A percentile compares a stretch with the other conserved stretches of the same genome.
These are phyloP conservation scores for Talaromyces funiculosus DNA, from an alignment of 2,329 filamentous ascomycete genomes.

Conservation along the genomic window DNA sequence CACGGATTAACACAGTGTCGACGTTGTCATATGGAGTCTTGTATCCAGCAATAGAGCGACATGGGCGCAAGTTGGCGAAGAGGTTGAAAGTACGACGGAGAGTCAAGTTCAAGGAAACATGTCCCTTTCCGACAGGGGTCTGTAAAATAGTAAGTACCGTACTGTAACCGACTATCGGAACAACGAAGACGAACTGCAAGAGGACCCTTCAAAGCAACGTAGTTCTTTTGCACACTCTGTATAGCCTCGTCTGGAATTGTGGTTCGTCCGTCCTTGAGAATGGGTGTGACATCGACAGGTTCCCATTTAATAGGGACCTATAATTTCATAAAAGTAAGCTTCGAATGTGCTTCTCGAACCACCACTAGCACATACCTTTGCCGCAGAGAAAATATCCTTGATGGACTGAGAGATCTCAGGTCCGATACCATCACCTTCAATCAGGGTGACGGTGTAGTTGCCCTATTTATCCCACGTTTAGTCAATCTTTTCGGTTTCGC, in stretches of 20 bases:
- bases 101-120: conserved; percentile 97
- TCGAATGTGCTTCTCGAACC: conserved; percentile 25
- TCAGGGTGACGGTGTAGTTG: conserved; percentile 92
- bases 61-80: conserved; percentile 97
- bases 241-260: conserved; percentile 91
- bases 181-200: conserved; percentile 64
- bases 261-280: conserved; percentile 90
- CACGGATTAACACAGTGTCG: conserved; percentile 94
- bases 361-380: conserved; percentile 57
- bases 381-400: conserved; percentile 96
- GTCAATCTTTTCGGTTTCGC: neutral
- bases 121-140: conserved; percentile 96
- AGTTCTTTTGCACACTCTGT: conserved; percentile 88
- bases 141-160: conserved; percentile 35
- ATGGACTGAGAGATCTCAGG: conserved; percentile 97
- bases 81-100: conserved; percentile 99
- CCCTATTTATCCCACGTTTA: conserved; percentile 52
- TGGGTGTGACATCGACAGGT: conserved; percentile 90
- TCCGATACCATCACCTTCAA: conserved; percentile 98
- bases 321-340: conserved; percentile 14
- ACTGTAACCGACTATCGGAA: neutral
- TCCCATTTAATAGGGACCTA: conserved; percentile 94
- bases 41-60: conserved; percentile 93
- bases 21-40: conserved; percentile 98
- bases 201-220: conserved; percentile 95